Evolutionary conservation across 2,329 filamentous ascomycete genomes (phyloP).

Genomic region (Ilyonectria sp.): DNA sequence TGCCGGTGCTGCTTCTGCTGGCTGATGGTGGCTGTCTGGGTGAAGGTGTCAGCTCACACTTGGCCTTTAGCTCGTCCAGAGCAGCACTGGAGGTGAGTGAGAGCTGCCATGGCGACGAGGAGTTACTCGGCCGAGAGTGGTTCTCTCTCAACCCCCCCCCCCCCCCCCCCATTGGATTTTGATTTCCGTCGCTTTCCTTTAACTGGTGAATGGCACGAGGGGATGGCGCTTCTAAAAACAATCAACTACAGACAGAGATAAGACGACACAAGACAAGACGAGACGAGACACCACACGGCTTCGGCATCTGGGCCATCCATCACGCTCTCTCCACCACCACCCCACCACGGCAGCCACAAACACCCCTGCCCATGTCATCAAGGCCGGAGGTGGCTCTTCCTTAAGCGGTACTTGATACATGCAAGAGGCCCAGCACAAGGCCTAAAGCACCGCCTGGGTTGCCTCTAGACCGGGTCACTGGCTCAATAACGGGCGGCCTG

Average conservation of each 20-base stretch:
- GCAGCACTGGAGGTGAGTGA: slow-evolving; percentile 1
- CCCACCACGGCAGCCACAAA: slow-evolving; percentile 24
- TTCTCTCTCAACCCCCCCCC: background rate
- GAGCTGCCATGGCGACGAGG: background rate
- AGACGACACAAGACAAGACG: slow-evolving; percentile 7
- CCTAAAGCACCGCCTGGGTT: slow-evolving; percentile 18
- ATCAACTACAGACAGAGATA: slow-evolving; percentile 15
- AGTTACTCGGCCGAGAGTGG: background rate
- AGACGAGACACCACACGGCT: slow-evolving; percentile 14
- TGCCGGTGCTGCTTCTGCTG: slow-evolving; percentile 26
- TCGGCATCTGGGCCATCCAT: slow-evolving; percentile 15
- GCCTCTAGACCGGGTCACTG: slow-evolving; percentile 20
- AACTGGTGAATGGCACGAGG: background rate
- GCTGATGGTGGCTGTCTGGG: slow-evolving; percentile 9
- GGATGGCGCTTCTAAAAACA: background rate
- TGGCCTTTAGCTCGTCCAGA: background rate
- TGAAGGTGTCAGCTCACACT: slow-evolving; percentile 12
- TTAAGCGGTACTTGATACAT: background rate
- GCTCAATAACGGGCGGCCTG: slow-evolving; percentile 25
- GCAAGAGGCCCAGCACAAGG: slow-evolving; percentile 3
- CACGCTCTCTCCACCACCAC: slow-evolving; percentile 11
- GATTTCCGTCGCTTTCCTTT: background rate
- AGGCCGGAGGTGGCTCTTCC: slow-evolving; percentile 19
- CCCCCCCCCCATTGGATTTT: background rate
- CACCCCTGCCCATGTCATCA: slow-evolving; percentile 16